Conservation (phyloP, 78 protist genomes). For the Protostelium mycophagum region DNA sequence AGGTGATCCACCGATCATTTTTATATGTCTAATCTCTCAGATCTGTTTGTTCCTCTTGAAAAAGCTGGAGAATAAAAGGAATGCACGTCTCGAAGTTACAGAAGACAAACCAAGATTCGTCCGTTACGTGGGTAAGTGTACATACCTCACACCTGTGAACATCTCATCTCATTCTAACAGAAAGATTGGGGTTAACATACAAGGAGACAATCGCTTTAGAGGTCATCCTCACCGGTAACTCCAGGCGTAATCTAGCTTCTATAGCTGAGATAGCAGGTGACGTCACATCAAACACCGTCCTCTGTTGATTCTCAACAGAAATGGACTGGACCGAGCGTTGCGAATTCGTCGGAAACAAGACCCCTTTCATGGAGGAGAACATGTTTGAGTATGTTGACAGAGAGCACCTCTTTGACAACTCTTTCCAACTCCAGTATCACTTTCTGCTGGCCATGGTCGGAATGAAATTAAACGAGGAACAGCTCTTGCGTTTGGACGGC, state of each 20-base stretch:
- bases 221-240: neutral
- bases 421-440: neutral
- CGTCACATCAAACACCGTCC: neutral
- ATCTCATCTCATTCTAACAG: neutral
- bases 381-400: neutral
- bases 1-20: too few species aligned
- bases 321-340: neutral
- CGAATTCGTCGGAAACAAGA: neutral
- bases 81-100: neutral
- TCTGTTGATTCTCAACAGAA: neutral
- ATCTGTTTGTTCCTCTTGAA: too few species aligned
- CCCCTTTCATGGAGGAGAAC: slow-evolving; percentile 4
- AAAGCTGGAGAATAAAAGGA: neutral
- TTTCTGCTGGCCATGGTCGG: neutral
- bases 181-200: neutral
- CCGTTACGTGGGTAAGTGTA: neutral
- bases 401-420: neutral
- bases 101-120: neutral
- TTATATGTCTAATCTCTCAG: too few species aligned
- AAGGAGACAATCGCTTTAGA: neutral
- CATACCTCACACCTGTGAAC: neutral
- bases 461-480: neutral
- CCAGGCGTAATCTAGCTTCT: too few species aligned
- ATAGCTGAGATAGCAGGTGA: neutral
- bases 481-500: neutral